phyloP scores from a whole-genome alignment of 768 basidiomycete genomes.

The Rhodotorula taiwanensis region DNA sequence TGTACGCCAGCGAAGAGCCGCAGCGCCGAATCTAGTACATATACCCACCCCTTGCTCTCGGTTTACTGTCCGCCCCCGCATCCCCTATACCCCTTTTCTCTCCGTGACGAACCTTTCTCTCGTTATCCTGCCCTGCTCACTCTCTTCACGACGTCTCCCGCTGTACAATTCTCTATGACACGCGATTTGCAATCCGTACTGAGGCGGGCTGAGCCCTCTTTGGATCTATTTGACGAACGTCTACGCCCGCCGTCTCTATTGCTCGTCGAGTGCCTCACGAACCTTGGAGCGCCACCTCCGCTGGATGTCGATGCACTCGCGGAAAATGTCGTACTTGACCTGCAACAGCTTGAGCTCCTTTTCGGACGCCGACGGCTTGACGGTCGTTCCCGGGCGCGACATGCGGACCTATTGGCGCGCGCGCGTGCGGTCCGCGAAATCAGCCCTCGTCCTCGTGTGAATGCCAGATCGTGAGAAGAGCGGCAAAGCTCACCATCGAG shows the following conservation, averaged over 20 bases:
- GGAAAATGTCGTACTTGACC: slow-evolving; percentile 90
- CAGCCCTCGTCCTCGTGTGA: not conserved
- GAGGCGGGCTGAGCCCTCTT: too few relatives aligned
- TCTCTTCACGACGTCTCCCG: not conserved
- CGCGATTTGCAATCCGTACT: too few relatives aligned
- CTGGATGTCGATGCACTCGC: slow-evolving; percentile 81
- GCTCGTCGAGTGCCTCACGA: slow-evolving; percentile 48
- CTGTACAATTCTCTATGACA: too few relatives aligned
- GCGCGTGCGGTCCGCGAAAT: not conserved
- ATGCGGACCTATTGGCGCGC: slow-evolving; percentile 85
- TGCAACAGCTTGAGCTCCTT: slow-evolving; percentile 70
- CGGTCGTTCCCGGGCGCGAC: slow-evolving; percentile 72
- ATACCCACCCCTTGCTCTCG: not conserved
- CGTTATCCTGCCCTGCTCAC: not conserved
- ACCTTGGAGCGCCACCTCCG: slow-evolving; percentile 75
- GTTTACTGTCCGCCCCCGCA: not conserved
- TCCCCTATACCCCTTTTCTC: too few relatives aligned
- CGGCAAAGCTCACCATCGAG: slow-evolving; percentile 63
- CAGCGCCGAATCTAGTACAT: not conserved
- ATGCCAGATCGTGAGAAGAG: not conserved
- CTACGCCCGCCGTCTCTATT: not conserved
- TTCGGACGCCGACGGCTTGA: slow-evolving; percentile 57
- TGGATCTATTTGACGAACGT: too few relatives aligned
- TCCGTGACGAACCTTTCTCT: too few relatives aligned
- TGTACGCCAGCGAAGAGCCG: not conserved